phyloP scores from a whole-genome alignment of 495 filamentous ascomycete species.

The Penicillium dipodomyicola region DNA sequence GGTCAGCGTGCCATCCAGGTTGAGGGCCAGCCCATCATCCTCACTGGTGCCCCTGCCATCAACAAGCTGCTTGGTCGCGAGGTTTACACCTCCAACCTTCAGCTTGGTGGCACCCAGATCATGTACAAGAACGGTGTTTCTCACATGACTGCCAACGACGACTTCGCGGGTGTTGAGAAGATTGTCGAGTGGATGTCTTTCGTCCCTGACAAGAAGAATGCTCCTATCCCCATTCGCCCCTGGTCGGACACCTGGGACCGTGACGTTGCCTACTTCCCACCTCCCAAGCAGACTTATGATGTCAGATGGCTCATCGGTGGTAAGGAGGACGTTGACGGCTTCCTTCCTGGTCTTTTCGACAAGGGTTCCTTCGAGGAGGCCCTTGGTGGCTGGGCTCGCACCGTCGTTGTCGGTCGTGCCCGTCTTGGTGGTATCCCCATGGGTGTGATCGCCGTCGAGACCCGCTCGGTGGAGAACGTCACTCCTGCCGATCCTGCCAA shows the following conservation, averaged over 20 bases:
- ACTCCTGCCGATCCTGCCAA: constrained; percentile 98
- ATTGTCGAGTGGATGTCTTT: constrained; percentile 98
- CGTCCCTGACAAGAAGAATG: constrained; percentile 88
- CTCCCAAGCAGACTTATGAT: constrained; percentile 87
- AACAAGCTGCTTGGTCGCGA: constrained; percentile 98
- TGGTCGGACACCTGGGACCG: constrained; percentile 90
- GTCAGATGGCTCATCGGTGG: constrained; percentile 89
- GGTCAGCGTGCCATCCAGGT: constrained; percentile 98
- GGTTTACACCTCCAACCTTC: constrained; percentile 97
- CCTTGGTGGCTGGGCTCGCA: constrained; percentile 94
- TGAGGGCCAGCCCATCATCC: constrained; percentile 97
- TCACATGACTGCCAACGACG: constrained; percentile 95
- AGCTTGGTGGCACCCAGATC: constrained; percentile 98
- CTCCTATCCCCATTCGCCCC: constrained; percentile 82
- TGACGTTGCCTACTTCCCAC: constrained; percentile 80
- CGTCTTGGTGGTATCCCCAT: constrained; percentile 96
- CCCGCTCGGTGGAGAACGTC: constrained; percentile 91
- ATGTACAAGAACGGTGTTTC: constrained; percentile 99
- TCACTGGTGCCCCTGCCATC: constrained; percentile 94
- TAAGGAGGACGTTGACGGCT: constrained; percentile 83
- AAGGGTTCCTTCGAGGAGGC: constrained; percentile 94
- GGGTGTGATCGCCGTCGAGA: constrained; percentile 98
- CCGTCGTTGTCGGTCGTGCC: constrained; percentile 94
- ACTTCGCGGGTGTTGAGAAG: constrained; percentile 96
- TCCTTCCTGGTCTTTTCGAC: constrained; percentile 91